These are phyloP conservation scores for Capsicum baccatum DNA, from an alignment of 257 asterid genomes.

Conservation along the genomic window DNA sequence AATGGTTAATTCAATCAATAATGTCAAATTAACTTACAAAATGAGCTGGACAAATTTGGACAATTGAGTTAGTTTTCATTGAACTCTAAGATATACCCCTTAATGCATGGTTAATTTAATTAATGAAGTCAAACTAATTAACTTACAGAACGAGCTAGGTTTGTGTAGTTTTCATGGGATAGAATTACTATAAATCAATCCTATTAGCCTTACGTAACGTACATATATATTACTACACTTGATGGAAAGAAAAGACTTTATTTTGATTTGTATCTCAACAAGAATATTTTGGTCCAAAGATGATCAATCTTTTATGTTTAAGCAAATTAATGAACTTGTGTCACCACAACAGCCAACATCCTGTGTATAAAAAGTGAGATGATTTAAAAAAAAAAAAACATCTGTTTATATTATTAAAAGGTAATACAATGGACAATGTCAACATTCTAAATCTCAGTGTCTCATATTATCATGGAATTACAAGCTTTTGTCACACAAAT, in stretches of 20 bases:
- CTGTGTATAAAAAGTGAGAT: conserved; percentile 40
- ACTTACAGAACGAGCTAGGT: background rate
- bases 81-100: too few species aligned
- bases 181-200: background rate
- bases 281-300: conserved; percentile 28
- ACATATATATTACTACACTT: background rate
- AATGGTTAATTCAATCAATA: too few species aligned
- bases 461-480: conserved; percentile 46
- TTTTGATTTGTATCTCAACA: conserved; percentile 21
- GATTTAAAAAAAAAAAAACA: conserved; percentile 23
- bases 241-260: background rate
- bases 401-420: conserved; percentile 43
- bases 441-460: conserved; percentile 67
- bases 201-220: background rate
- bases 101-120: too few species aligned
- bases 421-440: conserved; percentile 47
- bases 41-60: too few species aligned
- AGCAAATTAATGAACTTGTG: conserved; percentile 41
- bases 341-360: conserved; percentile 50
- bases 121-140: too few species aligned
- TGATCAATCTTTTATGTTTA: conserved; percentile 31
- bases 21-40: too few species aligned
- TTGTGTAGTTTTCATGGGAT: background rate
- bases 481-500: conserved; percentile 37
- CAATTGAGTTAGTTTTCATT: too few species aligned